Evolutionary conservation across 2,329 filamentous ascomycete genomes (phyloP), one percentile per base, ranked within the genome.

Genomic region (Thielaviopsis populi): DNA sequence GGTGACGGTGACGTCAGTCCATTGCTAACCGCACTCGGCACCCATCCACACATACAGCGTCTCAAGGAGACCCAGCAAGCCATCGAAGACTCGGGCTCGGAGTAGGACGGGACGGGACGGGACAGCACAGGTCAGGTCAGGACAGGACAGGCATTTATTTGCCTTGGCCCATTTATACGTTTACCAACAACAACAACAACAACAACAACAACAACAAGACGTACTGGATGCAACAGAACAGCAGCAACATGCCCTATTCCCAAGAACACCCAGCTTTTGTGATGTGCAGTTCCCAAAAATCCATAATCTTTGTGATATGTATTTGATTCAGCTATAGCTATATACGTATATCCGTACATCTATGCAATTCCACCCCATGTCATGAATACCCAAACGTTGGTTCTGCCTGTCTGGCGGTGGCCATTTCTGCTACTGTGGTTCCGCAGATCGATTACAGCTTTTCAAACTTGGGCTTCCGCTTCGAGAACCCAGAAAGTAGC

Each of bases 391-490:
- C 2, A 24, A 19, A 8, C 17, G 8, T 43, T 42, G n/a, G 17
- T 10, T 6, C 24, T 24, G 37, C 24, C 24, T 6, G n/a, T n/a
- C n/a, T n/a, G n/a, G n/a, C n/a, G n/a, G n/a, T n/a, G 22, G 22
- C 17, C 59, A 48, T 24, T 22, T 48, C 33, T 33, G 33, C 43
- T 48, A 22, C 22, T 37, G 33, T 62, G 19, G 37, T 37, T 22
- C 30, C 37, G 22, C 33, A 40, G 13, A 13, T 15, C 37, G 3
- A 40, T 27, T 74, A 96, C 70, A 96, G 75, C 77, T 96, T 97
- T 73, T 86, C 86, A 76, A 95, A 97, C 19, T 78, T 88, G 13
- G 90, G 87, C 71, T 83, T 91, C 68, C 79, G 85, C 80, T 88
- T 95, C 74, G 87, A 80, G 67, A 96, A 72, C 8, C 87, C 88